A percentile compares a stretch with the other conserved stretches of the same genome.
phyloP scores from a whole-genome alignment of 2,329 filamentous ascomycete genomes.

The Aspergillus jensenii region DNA sequence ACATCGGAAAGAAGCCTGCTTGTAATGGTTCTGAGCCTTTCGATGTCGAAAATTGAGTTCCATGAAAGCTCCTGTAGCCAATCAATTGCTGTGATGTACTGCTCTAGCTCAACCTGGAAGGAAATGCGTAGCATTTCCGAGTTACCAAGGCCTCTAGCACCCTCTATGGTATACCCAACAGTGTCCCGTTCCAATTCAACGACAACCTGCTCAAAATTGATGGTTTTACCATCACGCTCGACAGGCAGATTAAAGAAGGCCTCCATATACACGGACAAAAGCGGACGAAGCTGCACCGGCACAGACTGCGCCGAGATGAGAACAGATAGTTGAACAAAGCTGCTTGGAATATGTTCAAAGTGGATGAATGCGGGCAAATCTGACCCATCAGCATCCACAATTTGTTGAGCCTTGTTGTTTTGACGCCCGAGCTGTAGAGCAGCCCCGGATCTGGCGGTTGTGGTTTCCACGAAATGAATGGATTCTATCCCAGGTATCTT shows the following conservation, averaged over 20 bases:
- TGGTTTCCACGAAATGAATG: constrained; percentile 90
- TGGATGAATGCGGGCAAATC: constrained; percentile 85
- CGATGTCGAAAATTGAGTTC: constrained; percentile 82
- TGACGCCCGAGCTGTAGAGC: constrained; percentile 69
- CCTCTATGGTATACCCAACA: constrained; percentile 74
- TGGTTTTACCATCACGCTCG: constrained; percentile 67
- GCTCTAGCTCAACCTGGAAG: constrained; percentile 83
- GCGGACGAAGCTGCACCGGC: constrained; percentile 77
- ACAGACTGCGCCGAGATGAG: constrained; percentile 76
- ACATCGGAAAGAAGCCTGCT: constrained; percentile 87
- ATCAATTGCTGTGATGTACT: constrained; percentile 76
- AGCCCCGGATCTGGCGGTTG: constrained; percentile 76
- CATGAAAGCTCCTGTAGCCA: constrained; percentile 88
- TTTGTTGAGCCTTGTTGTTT: constrained; percentile 69
- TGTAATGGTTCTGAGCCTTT: constrained; percentile 60
- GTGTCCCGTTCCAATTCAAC: constrained; percentile 90
- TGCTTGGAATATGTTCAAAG: constrained; percentile 90
- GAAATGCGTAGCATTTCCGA: constrained; percentile 77
- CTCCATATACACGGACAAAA: constrained; percentile 80
- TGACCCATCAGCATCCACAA: constrained; percentile 68
- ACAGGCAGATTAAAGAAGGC: constrained; percentile 96
- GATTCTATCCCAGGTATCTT: constrained; percentile 81
- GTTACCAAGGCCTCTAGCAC: constrained; percentile 69
- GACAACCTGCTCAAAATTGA: constrained; percentile 91
- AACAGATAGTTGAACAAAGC: constrained; percentile 83